Evolutionary conservation across 768 basidiomycete species (phyloP).

Genomic region (Pulveroboletus sp.): DNA sequence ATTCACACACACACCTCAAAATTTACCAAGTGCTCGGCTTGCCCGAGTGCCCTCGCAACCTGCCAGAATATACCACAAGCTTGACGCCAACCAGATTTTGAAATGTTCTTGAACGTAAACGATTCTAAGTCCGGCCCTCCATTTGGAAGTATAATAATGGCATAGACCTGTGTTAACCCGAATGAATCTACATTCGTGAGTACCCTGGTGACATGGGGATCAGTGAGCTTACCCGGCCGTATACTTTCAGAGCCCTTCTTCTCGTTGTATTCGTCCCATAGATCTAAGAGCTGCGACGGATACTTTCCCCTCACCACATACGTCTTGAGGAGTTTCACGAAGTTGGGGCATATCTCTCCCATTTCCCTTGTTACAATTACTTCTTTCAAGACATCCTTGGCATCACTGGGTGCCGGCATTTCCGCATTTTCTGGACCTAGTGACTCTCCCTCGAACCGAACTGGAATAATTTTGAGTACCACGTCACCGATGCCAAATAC

Average conservation of each 20-base stretch:
- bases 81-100: constrained; percentile 75
- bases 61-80: constrained; percentile 92
- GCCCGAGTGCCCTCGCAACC: constrained; percentile 68
- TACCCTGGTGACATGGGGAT: constrained; percentile 4
- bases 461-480: constrained; percentile 86
- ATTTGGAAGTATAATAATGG: constrained; percentile 85
- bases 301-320: constrained; percentile 87
- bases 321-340: constrained; percentile 75
- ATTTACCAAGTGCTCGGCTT: constrained; percentile 72
- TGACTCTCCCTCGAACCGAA: constrained; percentile 48
- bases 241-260: constrained; percentile 78
- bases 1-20: constrained; percentile 72
- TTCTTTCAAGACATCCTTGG: constrained; percentile 75
- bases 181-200: constrained; percentile 57
- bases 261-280: constrained; percentile 85
- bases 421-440: constrained; percentile 39
- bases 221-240: constrained; percentile 64
- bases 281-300: constrained; percentile 66
- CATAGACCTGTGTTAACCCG: constrained; percentile 73
- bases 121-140: constrained; percentile 89
- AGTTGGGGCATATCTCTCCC: constrained; percentile 72
- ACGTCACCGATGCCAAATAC: constrained; percentile 89
- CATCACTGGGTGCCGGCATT: constrained; percentile 66
- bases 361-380: constrained; percentile 72
- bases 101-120: constrained; percentile 58